Evolutionary conservation across 225 moss, liverwort and hornwort species (phyloP), one percentile per base, ranked within the genome.

Genomic region (Polytrichum commune): DNA sequence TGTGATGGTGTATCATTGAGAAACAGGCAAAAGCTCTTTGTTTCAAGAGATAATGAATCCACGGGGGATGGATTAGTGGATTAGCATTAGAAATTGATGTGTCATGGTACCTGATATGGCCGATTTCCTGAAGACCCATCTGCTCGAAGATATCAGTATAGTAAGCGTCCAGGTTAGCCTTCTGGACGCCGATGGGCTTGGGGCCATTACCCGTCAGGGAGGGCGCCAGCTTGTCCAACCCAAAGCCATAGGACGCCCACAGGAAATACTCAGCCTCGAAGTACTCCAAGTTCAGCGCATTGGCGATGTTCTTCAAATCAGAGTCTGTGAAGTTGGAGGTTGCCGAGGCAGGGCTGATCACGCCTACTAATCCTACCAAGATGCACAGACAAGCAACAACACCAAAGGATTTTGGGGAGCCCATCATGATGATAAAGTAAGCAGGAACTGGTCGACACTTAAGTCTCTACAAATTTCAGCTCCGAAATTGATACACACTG

Each of bases 211-310:
- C 88, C 1, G 83, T 85, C 57, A 94, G 67, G 23, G 80, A 70
- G 0, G 83, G 46, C 0, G 86, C 88, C 0, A 78, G 0, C 8
- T 64, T 75, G 27, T 92, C 92, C 80, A 94, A 65, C 22, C 94
- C 94, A 64, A 77, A 71, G 35, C 94, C 94, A 1, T 25, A 80
- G 0, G 88, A 22, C 4, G 81, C 86, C 77, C 71, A 74, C 27
- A 80, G 38, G 69, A 92, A 95, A 25, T 89, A 95, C 74, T 95
- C 90, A 0, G 87, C 85, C 67, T 95, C 94, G 0, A 92, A 78
- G 46, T 87, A 95, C 80, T 95, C 94, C 55, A 95, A 71, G 60
- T 95, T 95, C 69, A 95, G 24, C 0, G 94, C 94, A 18, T 90
- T 77, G 5, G 75, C 76, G 4, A 70, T 24, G 1, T 6, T 23